Conservation (phyloP, 345 rosid species). For the Gossypium arboreum region DNA sequence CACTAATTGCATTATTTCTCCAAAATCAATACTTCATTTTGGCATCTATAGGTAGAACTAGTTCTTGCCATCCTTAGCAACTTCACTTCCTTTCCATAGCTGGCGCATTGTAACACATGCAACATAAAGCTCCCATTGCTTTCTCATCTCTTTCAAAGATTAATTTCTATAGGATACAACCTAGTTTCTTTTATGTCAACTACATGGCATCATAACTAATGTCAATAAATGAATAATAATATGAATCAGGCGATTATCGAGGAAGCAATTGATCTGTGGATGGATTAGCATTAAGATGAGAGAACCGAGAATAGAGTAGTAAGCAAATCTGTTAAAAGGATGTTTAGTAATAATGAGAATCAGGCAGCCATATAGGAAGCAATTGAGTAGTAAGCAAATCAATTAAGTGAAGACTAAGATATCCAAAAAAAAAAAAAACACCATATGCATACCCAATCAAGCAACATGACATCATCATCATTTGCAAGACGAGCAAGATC, state of each 20-base stretch:
- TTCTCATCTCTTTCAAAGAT: not conserved
- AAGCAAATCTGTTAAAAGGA: not conserved
- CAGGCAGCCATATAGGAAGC: too few relatives aligned
- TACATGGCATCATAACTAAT: not conserved
- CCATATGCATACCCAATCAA: slow-evolving; percentile 74
- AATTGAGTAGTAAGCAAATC: not conserved
- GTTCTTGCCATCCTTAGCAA: not conserved
- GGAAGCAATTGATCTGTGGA: not conserved
- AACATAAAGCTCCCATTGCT: not conserved
- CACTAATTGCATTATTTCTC: not conserved
- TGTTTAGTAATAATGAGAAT: too few relatives aligned
- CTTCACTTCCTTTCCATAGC: not conserved
- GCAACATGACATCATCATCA: slow-evolving; percentile 94
- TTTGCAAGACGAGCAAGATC: slow-evolving; percentile 98
- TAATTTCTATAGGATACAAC: not conserved
- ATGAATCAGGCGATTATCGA: not conserved
- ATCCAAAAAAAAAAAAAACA: not conserved
- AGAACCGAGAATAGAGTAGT: not conserved
- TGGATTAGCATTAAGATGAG: not conserved
- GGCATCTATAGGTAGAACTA: slow-evolving; percentile 4
- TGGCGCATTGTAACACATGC: not conserved
- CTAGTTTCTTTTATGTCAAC: not conserved
- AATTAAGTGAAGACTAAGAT: not conserved
- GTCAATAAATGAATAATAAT: not conserved
- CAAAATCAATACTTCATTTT: not conserved